A percentile compares a stretch with the other conserved stretches of the same genome.
Conservation (phyloP, 257 asterid genomes). For the Fraxinus cuspidata region DNA sequence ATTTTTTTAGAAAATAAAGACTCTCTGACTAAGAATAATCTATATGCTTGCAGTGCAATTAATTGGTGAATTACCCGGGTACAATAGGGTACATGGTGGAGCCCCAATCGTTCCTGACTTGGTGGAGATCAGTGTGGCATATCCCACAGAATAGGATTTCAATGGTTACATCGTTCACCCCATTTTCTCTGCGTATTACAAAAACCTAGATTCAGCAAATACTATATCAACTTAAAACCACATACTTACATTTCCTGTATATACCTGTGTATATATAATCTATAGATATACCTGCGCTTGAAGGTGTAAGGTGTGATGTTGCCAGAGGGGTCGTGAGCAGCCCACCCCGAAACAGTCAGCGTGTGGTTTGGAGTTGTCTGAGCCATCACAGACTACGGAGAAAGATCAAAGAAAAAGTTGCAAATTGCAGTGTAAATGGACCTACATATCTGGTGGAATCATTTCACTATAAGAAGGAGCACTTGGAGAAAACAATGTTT, state of each 20-base stretch:
- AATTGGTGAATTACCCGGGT: slow-evolving; percentile 36
- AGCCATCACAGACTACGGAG: slow-evolving; percentile 29
- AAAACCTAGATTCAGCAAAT: not conserved
- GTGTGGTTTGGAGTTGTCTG: slow-evolving; percentile 49
- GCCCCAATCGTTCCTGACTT: slow-evolving; percentile 47
- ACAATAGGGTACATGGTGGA: slow-evolving; percentile 49
- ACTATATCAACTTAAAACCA: not conserved
- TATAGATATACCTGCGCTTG: slow-evolving; percentile 43
- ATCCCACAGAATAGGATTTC: slow-evolving; percentile 47
- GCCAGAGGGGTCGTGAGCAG: slow-evolving; percentile 51
- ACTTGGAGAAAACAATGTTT: too few relatives aligned
- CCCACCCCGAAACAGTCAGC: slow-evolving; percentile 48
- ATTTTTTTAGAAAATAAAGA: not conserved
- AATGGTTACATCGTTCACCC: slow-evolving; percentile 43
- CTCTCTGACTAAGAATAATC: not conserved
- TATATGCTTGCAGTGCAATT: not conserved
- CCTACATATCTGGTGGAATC: too few relatives aligned
- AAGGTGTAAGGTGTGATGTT: slow-evolving; percentile 45
- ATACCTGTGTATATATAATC: slow-evolving; percentile 25
- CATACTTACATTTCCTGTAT: not conserved
- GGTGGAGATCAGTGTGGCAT: slow-evolving; percentile 53
- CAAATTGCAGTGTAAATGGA: too few relatives aligned
- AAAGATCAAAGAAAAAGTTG: not conserved
- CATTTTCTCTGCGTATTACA: slow-evolving; percentile 36
- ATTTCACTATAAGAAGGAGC: too few relatives aligned